phyloP scores from a whole-genome alignment of 768 basidiomycete species.

The Strobilomyces echinocephalus region DNA sequence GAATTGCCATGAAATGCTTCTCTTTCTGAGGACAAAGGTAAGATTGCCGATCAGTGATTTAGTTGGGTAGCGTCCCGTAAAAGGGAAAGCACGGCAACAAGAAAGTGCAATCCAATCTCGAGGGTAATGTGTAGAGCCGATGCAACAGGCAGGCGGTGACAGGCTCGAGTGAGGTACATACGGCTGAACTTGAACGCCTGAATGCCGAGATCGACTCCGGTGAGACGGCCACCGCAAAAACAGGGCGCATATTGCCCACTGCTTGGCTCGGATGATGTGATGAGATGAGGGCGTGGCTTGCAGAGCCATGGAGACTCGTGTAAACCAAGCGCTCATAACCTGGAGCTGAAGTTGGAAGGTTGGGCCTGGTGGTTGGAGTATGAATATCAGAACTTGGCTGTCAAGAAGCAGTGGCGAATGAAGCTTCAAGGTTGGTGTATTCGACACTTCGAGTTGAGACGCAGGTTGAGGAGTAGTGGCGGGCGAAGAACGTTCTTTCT shows the following conservation, averaged over 20 bases:
- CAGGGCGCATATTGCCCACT: neutral
- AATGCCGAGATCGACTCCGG: neutral
- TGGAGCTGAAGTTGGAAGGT: neutral
- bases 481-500: neutral
- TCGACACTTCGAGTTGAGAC: too few relatives aligned
- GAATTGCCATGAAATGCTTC: neutral
- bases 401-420: neutral
- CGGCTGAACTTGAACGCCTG: neutral
- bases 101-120: too few relatives aligned
- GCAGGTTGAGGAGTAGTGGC: neutral
- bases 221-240: neutral
- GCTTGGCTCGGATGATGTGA: neutral
- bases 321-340: neutral
- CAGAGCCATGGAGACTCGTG: neutral
- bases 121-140: too few relatives aligned
- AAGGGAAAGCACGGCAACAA: neutral
- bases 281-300: neutral
- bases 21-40: neutral
- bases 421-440: too few relatives aligned
- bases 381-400: neutral
- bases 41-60: neutral
- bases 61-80: neutral
- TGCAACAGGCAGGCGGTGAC: too few relatives aligned
- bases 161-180: too few relatives aligned
- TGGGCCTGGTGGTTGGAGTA: neutral